Conservation (phyloP, 495 filamentous ascomycete species). For the Penicillium mononematosum region DNA sequence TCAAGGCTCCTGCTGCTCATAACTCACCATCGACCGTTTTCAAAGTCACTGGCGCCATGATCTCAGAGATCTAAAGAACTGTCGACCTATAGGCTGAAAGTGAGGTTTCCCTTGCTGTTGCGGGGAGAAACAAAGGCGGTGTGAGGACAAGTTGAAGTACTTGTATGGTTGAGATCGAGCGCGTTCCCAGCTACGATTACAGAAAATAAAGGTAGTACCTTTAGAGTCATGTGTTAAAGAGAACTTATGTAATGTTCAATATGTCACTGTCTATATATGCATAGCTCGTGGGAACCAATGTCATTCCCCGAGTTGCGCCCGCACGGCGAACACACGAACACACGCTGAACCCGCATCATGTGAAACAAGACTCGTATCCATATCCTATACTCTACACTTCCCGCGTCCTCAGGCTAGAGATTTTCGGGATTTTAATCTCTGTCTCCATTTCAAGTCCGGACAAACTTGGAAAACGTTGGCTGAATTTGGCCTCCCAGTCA, state of each 20-base stretch:
- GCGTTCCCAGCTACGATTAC: background rate
- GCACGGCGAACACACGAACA: conserved; percentile 13
- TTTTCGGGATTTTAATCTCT: conserved; percentile 53
- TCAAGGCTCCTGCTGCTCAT: background rate
- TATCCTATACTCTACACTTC: conserved; percentile 35
- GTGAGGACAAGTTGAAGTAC: conserved; percentile 7
- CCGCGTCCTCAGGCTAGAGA: conserved; percentile 40
- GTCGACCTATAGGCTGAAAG: background rate
- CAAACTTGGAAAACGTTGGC: conserved; percentile 77
- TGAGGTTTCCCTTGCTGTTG: conserved; percentile 12
- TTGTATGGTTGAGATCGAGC: too few relatives aligned
- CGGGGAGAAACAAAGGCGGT: conserved; percentile 26
- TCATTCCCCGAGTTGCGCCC: conserved; percentile 17
- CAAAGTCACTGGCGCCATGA: conserved; percentile 48
- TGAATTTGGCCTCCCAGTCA: conserved; percentile 74
- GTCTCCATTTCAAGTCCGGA: conserved; percentile 77
- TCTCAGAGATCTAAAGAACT: background rate
- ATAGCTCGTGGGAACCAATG: conserved; percentile 25
- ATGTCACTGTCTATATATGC: conserved; percentile 31
- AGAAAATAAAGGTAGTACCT: background rate
- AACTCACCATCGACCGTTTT: conserved; percentile 52
- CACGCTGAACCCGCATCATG: conserved; percentile 28
- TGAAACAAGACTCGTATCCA: conserved; percentile 11
- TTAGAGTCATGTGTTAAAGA: background rate
- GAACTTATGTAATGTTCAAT: conserved; percentile 15